phyloP scores from a whole-genome alignment of 768 basidiomycete species.

The Termitomyces sp. region DNA sequence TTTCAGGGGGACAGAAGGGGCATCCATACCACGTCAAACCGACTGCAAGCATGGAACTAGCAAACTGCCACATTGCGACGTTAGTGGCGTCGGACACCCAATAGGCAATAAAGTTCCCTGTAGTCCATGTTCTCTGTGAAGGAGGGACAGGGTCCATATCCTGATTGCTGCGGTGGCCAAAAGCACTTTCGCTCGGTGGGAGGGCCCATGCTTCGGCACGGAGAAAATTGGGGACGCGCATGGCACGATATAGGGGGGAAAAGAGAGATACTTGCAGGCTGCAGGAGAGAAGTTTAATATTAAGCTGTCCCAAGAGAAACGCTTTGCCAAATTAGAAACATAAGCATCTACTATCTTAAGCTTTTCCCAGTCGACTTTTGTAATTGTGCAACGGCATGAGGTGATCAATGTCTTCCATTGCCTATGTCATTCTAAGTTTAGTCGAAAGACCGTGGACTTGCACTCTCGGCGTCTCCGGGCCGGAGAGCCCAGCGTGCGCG shows the following conservation, averaged over 20 bases:
- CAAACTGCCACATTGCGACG: conserved; percentile 53
- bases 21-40: conserved; percentile 62
- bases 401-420: too few species aligned
- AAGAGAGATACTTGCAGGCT: not conserved
- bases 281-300: not conserved
- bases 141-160: conserved; percentile 76
- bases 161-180: conserved; percentile 60
- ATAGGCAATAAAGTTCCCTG: conserved; percentile 62
- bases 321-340: too few species aligned
- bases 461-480: not conserved
- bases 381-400: too few species aligned
- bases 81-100: conserved; percentile 51
- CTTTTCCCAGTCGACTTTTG: too few species aligned
- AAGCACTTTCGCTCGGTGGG: conserved; percentile 53
- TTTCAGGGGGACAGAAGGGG: not conserved
- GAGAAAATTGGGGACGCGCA: not conserved
- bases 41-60: conserved; percentile 69
- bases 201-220: conserved; percentile 27
- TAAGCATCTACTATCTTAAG: too few species aligned
- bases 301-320: not conserved
- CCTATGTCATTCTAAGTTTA: too few species aligned
- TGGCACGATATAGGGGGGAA: not conserved
- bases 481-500: not conserved
- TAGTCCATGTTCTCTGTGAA: conserved; percentile 58
- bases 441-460: too few species aligned